phyloP scores from a whole-genome alignment of 805 yeast genomes.

The Pichia rugopelliculosa region DNA sequence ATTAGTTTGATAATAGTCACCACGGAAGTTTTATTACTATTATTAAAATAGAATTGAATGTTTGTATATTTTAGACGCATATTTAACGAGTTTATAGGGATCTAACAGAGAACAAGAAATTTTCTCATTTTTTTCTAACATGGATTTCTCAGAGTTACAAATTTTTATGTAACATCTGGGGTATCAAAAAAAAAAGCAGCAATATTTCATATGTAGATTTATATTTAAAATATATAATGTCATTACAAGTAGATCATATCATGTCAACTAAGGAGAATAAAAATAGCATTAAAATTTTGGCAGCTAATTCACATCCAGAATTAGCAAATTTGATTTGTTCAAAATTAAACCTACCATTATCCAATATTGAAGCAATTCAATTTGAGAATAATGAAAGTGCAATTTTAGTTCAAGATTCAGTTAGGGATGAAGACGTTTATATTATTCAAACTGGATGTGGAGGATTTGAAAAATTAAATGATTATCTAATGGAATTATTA shows the following conservation, averaged over 20 bases:
- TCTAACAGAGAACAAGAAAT: no score
- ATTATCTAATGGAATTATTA: conserved; percentile 77
- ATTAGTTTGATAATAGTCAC: no score
- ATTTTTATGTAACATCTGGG: no score
- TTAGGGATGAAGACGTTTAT: conserved; percentile 85
- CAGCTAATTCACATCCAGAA: conserved; percentile 77
- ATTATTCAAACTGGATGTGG: conserved; percentile 84
- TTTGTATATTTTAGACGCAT: no score
- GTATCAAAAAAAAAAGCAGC: no score
- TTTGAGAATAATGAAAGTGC: conserved; percentile 86
- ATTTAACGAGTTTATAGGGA: no score
- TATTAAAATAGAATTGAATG: no score
- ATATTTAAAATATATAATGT: neutral
- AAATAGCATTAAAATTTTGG: conserved; percentile 43
- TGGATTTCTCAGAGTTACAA: no score
- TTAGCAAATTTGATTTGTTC: conserved; percentile 67
- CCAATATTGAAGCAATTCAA: conserved; percentile 75
- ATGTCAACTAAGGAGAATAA: conserved; percentile 29
- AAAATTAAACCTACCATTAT: conserved; percentile 56
- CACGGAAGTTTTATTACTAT: no score
- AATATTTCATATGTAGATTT: no score
- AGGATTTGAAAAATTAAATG: conserved; percentile 69
- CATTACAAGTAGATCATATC: neutral
- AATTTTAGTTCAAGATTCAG: conserved; percentile 79
- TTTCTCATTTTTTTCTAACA: no score